Evolutionary conservation across 2,329 filamentous ascomycete species (phyloP).

Genomic region (Emergomyces africanus): DNA sequence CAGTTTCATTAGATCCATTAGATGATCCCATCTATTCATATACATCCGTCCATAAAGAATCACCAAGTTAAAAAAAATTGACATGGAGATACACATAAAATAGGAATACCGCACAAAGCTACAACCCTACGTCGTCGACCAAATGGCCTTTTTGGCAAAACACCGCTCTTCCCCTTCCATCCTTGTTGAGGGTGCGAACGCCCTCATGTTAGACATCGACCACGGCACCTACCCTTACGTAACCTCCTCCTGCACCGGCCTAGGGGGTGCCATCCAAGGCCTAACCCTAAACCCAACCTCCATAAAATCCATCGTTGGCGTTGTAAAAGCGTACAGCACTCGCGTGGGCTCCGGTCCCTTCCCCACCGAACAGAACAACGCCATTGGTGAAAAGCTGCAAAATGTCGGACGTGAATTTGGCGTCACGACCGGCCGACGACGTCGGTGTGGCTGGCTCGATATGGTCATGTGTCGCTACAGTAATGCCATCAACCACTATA

Average conservation of each 20-base stretch:
- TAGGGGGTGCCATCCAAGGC: constrained; percentile 42
- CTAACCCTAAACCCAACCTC: constrained; percentile 45
- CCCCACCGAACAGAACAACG: constrained; percentile 49
- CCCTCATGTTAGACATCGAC: constrained; percentile 48
- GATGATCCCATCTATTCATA: not conserved
- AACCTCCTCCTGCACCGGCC: constrained; percentile 35
- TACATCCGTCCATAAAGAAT: not conserved
- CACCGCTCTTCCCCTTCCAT: constrained; percentile 43
- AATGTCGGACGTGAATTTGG: constrained; percentile 42
- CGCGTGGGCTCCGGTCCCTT: constrained; percentile 49
- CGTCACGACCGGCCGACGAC: constrained; percentile 47
- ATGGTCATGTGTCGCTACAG: constrained; percentile 52
- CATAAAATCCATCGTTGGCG: constrained; percentile 47
- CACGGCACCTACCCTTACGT: constrained; percentile 41
- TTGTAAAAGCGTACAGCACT: constrained; percentile 54
- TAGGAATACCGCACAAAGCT: constrained; percentile 26
- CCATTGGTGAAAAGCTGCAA: constrained; percentile 45
- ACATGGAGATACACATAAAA: constrained; percentile 7
- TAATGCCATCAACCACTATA: constrained; percentile 42
- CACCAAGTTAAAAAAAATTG: not conserved
- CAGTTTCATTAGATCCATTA: not conserved
- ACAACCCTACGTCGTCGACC: constrained; percentile 29
- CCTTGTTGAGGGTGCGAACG: constrained; percentile 51
- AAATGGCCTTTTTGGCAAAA: constrained; percentile 41
- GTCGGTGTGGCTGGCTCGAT: constrained; percentile 54